Evolutionary conservation across 352 stramenopile species (phyloP), one percentile per base, ranked within the genome.

Genomic region (Pythium coloratum): DNA sequence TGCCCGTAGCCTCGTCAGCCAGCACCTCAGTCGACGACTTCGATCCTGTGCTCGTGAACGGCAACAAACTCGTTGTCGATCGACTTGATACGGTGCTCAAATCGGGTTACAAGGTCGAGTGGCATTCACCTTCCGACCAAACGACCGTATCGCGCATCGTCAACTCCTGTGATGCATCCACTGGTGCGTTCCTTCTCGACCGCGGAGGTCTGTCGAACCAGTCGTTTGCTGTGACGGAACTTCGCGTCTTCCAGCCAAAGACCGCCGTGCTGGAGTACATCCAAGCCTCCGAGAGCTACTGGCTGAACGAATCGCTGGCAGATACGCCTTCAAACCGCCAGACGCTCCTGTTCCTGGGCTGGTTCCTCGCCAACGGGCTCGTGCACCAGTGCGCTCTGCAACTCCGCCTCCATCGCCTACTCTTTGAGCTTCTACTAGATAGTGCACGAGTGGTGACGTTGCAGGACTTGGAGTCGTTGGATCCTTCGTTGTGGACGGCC

Each of bases 321-420:
- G 71, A 90, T 26, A 76, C 68, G 3, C 26, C 60, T 9, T 66
- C 75, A 44, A 90, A 71, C 20, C 78, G 56, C 1, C 71, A 77
- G 0, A 36, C 68, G 13, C 32, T 91, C 9, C 44, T 57, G 14
- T 91, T 93, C 44, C 54, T 81, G 7, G 85, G 82, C 16, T 91
- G 82, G 82, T 77, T 90, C n/a, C 14, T 93, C 18, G 82, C 77
- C 3, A 81, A 73, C 34, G 78, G 80, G 13, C 26, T 93, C 18
- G 60, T 76, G 0, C 81, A 93, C 57, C 69, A 76, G 49, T 71
- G 66, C 54, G 33, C 50, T 4, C 24, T 76, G 7, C 46, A 70
- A 6, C 7, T 86, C 3, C 70, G 40, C 32, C 46, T 90, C 3
- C 78, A 90, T 56, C 62, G 46, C 6, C 67, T 91, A 1, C 61